These are phyloP conservation scores for Mycocentrospora acerina DNA, from an alignment of 2,329 filamentous ascomycete species.

Conservation along the genomic window DNA sequence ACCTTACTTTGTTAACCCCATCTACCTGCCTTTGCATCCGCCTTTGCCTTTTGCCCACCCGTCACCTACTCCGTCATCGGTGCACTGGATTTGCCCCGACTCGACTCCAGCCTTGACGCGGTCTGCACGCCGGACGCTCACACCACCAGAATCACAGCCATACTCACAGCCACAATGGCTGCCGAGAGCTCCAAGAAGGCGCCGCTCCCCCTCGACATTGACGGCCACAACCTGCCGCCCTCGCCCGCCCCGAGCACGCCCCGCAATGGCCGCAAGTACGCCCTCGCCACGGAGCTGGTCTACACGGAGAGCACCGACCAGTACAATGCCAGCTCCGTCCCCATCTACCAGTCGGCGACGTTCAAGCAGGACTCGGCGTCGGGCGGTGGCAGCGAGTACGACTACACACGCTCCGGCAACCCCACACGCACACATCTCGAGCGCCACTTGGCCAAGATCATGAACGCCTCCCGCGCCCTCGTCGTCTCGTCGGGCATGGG, in stretches of 20 bases:
- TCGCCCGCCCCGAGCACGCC: conserved; percentile 93
- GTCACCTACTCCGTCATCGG: not conserved
- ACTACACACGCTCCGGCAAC: conserved; percentile 97
- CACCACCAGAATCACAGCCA: too few species aligned
- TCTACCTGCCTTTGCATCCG: conserved; percentile 1
- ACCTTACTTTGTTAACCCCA: too few species aligned
- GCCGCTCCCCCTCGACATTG: conserved; percentile 41
- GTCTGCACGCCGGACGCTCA: conserved; percentile 15
- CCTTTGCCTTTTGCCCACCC: too few species aligned
- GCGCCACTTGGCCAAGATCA: conserved; percentile 96
- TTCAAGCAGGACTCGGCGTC: conserved; percentile 88
- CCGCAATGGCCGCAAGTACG: conserved; percentile 81
- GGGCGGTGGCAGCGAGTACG: conserved; percentile 84
- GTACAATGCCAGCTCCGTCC: conserved; percentile 93
- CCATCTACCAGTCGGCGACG: conserved; percentile 96
- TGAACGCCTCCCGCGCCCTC: conserved; percentile 88
- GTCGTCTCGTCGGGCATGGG: conserved; percentile 98
- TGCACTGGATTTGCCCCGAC: conserved; percentile 19
- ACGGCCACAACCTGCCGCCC: conserved; percentile 43
- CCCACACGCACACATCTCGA: conserved; percentile 95
- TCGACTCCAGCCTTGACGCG: conserved; percentile 4
- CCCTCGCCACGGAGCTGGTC: conserved; percentile 91
- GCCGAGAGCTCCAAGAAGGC: conserved; percentile 37
- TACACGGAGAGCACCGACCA: conserved; percentile 96
- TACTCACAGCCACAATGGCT: conserved; percentile 30